Percentiles rank a stretch among this genome's conserved stretches.
These are phyloP conservation scores for Aspergillus proliferans DNA, from an alignment of 2,329 filamentous ascomycete species.

Conservation along the genomic window DNA sequence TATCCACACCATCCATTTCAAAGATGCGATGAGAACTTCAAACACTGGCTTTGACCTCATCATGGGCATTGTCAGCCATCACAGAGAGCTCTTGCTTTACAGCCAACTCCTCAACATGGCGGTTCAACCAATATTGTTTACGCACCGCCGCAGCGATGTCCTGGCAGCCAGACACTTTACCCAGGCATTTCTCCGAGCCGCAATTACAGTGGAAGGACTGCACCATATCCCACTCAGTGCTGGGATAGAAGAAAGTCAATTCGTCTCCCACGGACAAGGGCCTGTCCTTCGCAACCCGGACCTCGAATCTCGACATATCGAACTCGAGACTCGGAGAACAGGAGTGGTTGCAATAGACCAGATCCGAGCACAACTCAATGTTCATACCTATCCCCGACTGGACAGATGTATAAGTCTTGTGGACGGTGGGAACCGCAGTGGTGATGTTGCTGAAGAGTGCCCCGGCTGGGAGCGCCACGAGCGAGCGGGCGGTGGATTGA, in stretches of 20 bases:
- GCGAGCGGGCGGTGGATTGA: conserved; percentile 39
- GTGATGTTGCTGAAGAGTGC: conserved; percentile 45
- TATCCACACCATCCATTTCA: too few species aligned
- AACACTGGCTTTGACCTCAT: too few species aligned
- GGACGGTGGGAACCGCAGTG: conserved; percentile 37
- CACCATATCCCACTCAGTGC: conserved; percentile 45
- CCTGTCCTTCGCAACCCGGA: conserved; percentile 32
- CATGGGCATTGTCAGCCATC: too few species aligned
- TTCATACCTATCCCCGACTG: conserved; percentile 45
- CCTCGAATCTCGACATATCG: conserved; percentile 43
- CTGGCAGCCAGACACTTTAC: conserved; percentile 35
- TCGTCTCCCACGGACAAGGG: conserved; percentile 36
- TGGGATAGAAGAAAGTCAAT: conserved; percentile 46
- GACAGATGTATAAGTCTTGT: conserved; percentile 47
- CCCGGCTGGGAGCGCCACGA: conserved; percentile 44
- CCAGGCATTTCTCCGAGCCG: conserved; percentile 33
- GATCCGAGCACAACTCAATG: conserved; percentile 52
- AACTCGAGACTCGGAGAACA: conserved; percentile 50
- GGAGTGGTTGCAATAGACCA: conserved; percentile 54
- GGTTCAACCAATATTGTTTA: conserved; percentile 38
- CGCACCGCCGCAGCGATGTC: conserved; percentile 27
- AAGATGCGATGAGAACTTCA: too few species aligned
- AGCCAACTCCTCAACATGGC: conserved; percentile 30
- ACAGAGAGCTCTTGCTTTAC: too few species aligned
- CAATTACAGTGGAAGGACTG: conserved; percentile 42